A percentile compares a stretch with the other conserved stretches of the same genome.
These are phyloP conservation scores for Arthrobotrys sinensis DNA, from an alignment of 2,329 filamentous ascomycete genomes.

Conservation along the genomic window DNA sequence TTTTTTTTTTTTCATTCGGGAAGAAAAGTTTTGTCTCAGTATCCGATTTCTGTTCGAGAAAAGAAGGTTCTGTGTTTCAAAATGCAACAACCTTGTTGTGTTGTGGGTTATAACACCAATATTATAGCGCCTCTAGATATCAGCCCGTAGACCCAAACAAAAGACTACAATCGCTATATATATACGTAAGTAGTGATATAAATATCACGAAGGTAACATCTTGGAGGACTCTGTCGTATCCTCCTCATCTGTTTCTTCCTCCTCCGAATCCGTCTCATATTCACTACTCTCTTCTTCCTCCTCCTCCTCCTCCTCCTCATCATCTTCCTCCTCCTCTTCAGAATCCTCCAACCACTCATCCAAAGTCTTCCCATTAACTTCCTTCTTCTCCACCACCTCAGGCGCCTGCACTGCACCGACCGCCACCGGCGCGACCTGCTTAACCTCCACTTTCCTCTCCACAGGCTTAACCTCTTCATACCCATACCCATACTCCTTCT, in stretches of 20 bases:
- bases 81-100: neutral
- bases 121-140: too few species aligned
- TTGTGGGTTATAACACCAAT: too few species aligned
- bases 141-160: too few species aligned
- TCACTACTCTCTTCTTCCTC: conserved; percentile 72
- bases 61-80: neutral
- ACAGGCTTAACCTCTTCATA: conserved; percentile 67
- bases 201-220: conserved; percentile 65
- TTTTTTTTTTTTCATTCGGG: too few species aligned
- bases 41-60: neutral
- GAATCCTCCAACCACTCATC: conserved; percentile 88
- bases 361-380: conserved; percentile 78
- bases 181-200: too few species aligned
- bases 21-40: too few species aligned
- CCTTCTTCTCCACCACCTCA: conserved; percentile 69
- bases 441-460: conserved; percentile 65
- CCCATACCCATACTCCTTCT: conserved; percentile 66
- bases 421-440: conserved; percentile 75
- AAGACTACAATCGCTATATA: too few species aligned
- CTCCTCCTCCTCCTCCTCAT: conserved; percentile 71
- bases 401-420: conserved; percentile 63
- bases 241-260: conserved; percentile 70
- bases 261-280: conserved; percentile 66
- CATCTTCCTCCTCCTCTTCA: conserved; percentile 73
- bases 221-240: conserved; percentile 66